Evolutionary conservation across 2,329 filamentous ascomycete genomes (phyloP), one percentile per base, ranked within the genome.

Genomic region (Periconia digitata): DNA sequence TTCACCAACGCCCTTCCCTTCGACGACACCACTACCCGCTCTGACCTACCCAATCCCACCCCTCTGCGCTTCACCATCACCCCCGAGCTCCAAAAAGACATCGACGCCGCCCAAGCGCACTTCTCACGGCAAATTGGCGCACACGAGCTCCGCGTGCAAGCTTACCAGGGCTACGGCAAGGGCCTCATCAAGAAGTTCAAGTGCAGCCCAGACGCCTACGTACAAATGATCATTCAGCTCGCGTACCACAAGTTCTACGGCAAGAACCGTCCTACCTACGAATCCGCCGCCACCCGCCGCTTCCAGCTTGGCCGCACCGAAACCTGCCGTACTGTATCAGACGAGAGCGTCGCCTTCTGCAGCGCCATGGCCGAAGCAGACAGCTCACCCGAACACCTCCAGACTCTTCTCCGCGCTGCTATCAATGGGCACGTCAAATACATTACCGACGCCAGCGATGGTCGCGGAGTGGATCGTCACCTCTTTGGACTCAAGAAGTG

Each of bases 161-260:
- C 91, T 22, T 99, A 95, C 79, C 92, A 97, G 74, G 92, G 87
- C 63, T 99, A 99, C 73, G 94, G 94, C 72, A 99, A 99, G 79
- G 91, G 90, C 21, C 79, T 99, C 53, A 97, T 99, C 81, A 99
- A 99, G 85, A 95, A 96, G 75, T 97, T 99, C 85, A 95, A 91
- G 78, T 96, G 90, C 83, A 95, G 89, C 21, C 94, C 94, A 23
- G 95, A 99, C 65, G 94, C 92, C 24, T 99, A 95, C 73, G 91
- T 97, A 36, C 94, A 99, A 76, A 94, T 99, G 90, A 79, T 96
- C 72, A 99, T 99, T 72, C 94, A 99, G 74, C 85, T 97, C 44
- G 94, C 94, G 34, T 99, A 99, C 80, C 87, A 86, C 82, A 97
- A 97, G 78, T 96, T 99, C 90, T 96, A 95, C 75, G 94, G 94